Evolutionary conservation across 164 flowering plant species (phyloP), one percentile per base, ranked within the genome.

Genomic region (Magnolia changhungtana): DNA sequence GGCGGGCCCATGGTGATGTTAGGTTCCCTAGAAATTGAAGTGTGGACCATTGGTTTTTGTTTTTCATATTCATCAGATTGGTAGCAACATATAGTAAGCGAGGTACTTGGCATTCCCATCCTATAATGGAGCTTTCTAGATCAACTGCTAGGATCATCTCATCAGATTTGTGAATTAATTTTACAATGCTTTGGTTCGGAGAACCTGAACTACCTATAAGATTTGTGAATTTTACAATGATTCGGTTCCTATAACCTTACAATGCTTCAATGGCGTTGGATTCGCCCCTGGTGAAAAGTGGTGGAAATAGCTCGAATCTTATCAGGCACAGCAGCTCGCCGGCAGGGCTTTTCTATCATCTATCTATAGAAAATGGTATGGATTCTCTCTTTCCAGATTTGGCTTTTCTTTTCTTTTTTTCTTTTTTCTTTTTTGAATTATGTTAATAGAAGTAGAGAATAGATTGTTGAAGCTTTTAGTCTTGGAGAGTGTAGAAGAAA

Each of bases 261-360:
- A 24, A 24, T 24, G 27, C 29, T 77, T 79, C 89, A 8, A 59
- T 74, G 80, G 82, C 73, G 7, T 58, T 80, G 76, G 82, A 81
- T 55, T 76, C 84, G 14, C 65, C 78, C 19, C 84, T 23, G 66
- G 72, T 83, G 82, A 87, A 84, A 76, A 81, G 77, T 77, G 55
- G 81, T 8, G n/a, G 71, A 49, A 81, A 71, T 72, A 65, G 65
- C 76, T 84, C 91, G 7, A 86, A 86, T 83, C 93, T 95, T 24
- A 79, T 87, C 58, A 87, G 97, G 10, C 96, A 92, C 24, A 92
- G 88, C 71, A 96, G 99, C 83, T 96, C 95, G 1, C 99, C 98
- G 27, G 94, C 97, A 7, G 99, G 99, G 18, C 73, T 94, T 3
- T 89, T 92, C 79, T 73, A 87, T 59, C 76, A 86, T 69, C 55